Evolutionary conservation across 2,329 filamentous ascomycete species (phyloP).

Genomic region (Penicillium sp.): DNA sequence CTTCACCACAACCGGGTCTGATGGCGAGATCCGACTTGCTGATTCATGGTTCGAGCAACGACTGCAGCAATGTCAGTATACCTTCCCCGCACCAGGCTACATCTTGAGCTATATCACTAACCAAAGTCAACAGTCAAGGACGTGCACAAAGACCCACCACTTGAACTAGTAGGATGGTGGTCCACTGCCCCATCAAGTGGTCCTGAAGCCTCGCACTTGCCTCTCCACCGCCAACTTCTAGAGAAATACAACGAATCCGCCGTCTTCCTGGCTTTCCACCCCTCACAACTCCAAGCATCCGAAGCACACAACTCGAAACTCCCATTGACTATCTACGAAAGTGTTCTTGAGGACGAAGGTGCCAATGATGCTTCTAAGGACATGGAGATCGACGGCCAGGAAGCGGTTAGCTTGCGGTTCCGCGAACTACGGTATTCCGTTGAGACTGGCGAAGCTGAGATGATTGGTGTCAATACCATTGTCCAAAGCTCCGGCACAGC

Average conservation of each 20-base stretch:
- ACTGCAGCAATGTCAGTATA: constrained; percentile 74
- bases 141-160: constrained; percentile 78
- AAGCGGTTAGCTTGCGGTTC: constrained; percentile 68
- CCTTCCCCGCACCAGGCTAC: neutral
- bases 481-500: constrained; percentile 82
- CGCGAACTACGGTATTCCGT: constrained; percentile 81
- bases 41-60: constrained; percentile 72
- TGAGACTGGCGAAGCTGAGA: constrained; percentile 93
- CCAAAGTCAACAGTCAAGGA: constrained; percentile 67
- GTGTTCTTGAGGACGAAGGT: constrained; percentile 71
- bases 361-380: constrained; percentile 58
- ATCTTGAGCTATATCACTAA: constrained; percentile 3
- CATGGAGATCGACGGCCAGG: constrained; percentile 70
- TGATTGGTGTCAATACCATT: constrained; percentile 95
- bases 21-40: constrained; percentile 64
- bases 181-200: constrained; percentile 72
- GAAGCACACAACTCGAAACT: constrained; percentile 71
- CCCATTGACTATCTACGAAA: constrained; percentile 89
- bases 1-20: constrained; percentile 52
- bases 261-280: constrained; percentile 86
- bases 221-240: constrained; percentile 76
- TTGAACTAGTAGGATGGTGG: constrained; percentile 92
- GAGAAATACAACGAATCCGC: constrained; percentile 77
- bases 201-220: constrained; percentile 65
- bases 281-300: constrained; percentile 54